phyloP scores from a whole-genome alignment of 1,139 yeast species.

The Kluyveromyces marxianus region DNA sequence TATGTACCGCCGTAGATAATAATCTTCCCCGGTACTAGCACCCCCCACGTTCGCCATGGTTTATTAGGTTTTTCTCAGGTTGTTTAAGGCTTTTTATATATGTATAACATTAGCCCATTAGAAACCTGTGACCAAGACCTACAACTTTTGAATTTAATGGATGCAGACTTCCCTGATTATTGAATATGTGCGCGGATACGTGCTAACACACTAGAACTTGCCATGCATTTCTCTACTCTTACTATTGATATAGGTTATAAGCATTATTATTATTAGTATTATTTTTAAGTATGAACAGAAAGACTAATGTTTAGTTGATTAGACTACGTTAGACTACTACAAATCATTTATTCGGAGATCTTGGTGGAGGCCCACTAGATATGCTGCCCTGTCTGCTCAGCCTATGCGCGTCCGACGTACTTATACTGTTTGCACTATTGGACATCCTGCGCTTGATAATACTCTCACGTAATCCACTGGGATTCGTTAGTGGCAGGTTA shows the following conservation, averaged over 20 bases:
- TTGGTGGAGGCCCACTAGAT: conserved; percentile 31
- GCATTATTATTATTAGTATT: too few species aligned
- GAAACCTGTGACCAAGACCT: neutral
- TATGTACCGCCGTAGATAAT: conserved; percentile 19
- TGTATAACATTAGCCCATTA: too few species aligned
- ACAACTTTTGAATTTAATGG: neutral
- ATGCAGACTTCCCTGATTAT: neutral
- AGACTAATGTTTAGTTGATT: too few species aligned
- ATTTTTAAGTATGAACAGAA: too few species aligned
- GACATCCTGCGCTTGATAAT: conserved; percentile 31
- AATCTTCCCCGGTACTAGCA: neutral
- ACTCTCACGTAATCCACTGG: conserved; percentile 29
- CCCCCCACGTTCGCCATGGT: neutral
- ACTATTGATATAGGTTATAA: too few species aligned
- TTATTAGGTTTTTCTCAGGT: neutral
- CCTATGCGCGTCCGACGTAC: conserved; percentile 17
- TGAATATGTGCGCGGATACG: too few species aligned
- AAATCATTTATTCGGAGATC: conserved; percentile 25
- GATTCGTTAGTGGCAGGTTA: conserved; percentile 30
- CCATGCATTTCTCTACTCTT: too few species aligned
- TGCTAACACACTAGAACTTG: too few species aligned
- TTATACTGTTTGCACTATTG: conserved; percentile 25
- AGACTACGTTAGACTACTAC: neutral
- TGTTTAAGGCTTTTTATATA: neutral
- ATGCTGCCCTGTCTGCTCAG: conserved; percentile 28